Evolutionary conservation across 1,284 basidiomycete genomes (phyloP).

Genomic region (Cutaneotrichosporon mucoides): DNA sequence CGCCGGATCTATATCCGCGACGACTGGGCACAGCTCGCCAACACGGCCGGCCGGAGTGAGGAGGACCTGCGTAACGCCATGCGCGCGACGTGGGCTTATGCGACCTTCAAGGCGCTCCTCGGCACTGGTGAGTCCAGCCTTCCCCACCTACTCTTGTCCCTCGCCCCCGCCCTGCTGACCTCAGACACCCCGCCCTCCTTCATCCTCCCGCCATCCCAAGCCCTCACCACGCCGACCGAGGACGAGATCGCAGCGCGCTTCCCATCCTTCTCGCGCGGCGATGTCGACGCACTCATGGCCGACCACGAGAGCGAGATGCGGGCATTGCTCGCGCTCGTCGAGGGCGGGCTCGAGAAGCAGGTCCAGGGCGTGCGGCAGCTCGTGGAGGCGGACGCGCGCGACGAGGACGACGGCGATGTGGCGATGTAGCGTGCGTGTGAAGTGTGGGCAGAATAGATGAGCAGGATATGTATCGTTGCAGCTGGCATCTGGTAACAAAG

Average conservation of each 20-base stretch:
- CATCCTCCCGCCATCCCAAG: conserved; percentile 33
- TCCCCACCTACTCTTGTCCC: not conserved
- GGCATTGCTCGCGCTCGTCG: conserved; percentile 30
- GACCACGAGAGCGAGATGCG: conserved; percentile 42
- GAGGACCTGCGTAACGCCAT: conserved; percentile 33
- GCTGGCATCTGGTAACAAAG: too few species aligned
- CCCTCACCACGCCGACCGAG: conserved; percentile 29
- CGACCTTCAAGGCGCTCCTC: conserved; percentile 28
- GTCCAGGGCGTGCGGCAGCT: conserved; percentile 33
- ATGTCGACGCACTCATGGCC: conserved; percentile 37
- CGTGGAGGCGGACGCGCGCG: conserved; percentile 15
- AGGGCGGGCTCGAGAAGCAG: conserved; percentile 31
- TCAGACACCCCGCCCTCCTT: conserved; percentile 27
- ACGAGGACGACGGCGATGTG: conserved; percentile 16
- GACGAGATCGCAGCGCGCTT: conserved; percentile 44
- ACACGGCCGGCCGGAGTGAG: conserved; percentile 42
- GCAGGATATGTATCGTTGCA: not conserved
- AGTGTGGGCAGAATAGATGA: not conserved
- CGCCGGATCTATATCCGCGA: conserved; percentile 80
- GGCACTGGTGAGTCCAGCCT: conserved; percentile 4
- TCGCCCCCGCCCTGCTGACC: not conserved
- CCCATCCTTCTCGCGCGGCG: conserved; percentile 27
- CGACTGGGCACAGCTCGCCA: conserved; percentile 52
- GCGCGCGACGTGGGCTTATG: conserved; percentile 32
- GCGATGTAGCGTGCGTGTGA: conserved; percentile 7